A percentile compares a stretch with the other conserved stretches of the same genome.
Conservation (phyloP, 176 grass and related monocot genomes). For the Oryza meridionalis region DNA sequence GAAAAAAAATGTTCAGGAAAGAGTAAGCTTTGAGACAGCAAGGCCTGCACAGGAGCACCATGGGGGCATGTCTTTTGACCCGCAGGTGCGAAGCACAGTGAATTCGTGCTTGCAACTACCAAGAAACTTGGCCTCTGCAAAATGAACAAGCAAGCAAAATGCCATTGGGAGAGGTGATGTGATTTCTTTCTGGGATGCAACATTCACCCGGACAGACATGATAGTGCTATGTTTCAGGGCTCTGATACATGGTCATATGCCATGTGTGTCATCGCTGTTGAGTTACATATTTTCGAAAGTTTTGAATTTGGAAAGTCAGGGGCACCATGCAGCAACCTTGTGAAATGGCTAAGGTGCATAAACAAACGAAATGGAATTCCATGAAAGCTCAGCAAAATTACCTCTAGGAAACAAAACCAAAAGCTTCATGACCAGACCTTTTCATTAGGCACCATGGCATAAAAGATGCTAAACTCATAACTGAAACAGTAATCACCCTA, state of each 20-base stretch:
- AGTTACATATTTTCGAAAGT: slow-evolving; percentile 27
- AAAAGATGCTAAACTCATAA: neutral
- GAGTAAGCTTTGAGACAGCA: slow-evolving; percentile 34
- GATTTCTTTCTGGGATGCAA: slow-evolving; percentile 37
- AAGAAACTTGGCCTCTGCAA: slow-evolving; percentile 51
- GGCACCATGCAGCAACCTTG: neutral
- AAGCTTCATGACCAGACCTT: neutral
- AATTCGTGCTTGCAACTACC: slow-evolving; percentile 50
- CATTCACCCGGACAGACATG: slow-evolving; percentile 33
- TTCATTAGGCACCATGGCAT: neutral
- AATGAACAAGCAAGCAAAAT: slow-evolving; percentile 41
- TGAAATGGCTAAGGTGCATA: neutral
- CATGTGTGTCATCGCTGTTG: neutral
- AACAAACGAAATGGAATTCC: neutral
- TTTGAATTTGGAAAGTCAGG: neutral
- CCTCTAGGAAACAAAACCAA: neutral
- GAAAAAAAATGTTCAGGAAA: slow-evolving; percentile 29
- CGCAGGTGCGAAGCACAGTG: slow-evolving; percentile 43
- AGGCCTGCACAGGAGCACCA: slow-evolving; percentile 38
- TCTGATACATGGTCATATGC: slow-evolving; percentile 26
- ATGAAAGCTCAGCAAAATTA: neutral
- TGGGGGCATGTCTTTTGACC: slow-evolving; percentile 47
- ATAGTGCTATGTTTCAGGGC: slow-evolving; percentile 33
- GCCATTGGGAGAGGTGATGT: slow-evolving; percentile 41
- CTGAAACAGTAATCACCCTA: neutral